These are phyloP conservation scores for Yamadazyma diospyri DNA, from an alignment of 1,139 yeast genomes.

Conservation along the genomic window DNA sequence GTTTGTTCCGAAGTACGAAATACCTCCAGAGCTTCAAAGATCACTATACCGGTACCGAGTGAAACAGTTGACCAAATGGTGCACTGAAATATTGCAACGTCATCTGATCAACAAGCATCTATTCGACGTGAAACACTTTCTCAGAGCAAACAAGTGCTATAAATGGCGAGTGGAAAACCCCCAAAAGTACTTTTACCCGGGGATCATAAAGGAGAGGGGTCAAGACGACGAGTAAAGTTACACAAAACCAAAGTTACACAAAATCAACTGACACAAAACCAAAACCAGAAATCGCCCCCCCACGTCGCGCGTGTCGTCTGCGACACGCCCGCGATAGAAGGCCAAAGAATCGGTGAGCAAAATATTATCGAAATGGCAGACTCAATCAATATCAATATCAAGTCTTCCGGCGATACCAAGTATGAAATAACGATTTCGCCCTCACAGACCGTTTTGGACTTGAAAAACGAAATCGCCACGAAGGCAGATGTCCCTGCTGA, in stretches of 20 bases:
- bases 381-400: conserved; percentile 18
- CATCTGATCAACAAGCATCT: neutral
- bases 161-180: conserved; percentile 1
- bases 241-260: neutral
- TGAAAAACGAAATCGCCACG: conserved; percentile 63
- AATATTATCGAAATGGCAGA: conserved; percentile 1
- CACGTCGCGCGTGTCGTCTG: too few relatives aligned
- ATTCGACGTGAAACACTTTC: neutral
- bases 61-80: neutral
- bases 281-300: neutral
- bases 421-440: conserved; percentile 60
- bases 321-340: neutral
- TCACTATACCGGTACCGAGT: neutral
- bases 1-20: neutral
- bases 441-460: conserved; percentile 56
- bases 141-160: neutral
- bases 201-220: neutral
- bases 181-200: neutral
- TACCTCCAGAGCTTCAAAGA: conserved; percentile 1
- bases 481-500: conserved; percentile 65
- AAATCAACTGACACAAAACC: neutral
- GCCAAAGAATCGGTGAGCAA: neutral
- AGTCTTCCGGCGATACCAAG: conserved; percentile 75
- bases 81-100: neutral
- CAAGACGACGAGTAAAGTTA: neutral